Evolutionary conservation across 2,329 filamentous ascomycete species (phyloP), one percentile per base, ranked within the genome.

Genomic region (Hypoxylon sp.): DNA sequence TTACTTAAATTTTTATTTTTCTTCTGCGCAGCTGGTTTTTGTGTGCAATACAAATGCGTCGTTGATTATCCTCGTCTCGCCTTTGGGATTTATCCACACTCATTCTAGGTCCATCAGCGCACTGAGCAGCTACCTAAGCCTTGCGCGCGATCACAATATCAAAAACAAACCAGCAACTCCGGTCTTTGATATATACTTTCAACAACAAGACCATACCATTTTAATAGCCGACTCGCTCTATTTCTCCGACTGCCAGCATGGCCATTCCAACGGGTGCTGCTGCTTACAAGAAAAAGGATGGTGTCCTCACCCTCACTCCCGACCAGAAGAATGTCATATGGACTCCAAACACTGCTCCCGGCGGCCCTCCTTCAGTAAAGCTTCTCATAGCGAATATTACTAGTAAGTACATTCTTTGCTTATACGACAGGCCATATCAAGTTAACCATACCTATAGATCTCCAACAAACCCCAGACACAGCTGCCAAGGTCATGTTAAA

Each of bases 221-320:
- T 23, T 29, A 11, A 48, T 34, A 32, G 46, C 17, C 36, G 30
- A 35, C 20, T 42, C 7, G 25, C 36, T 13, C n/a, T 15, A 19
- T 36, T 12, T 7, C 29, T n/a, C 8, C n/a, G 34, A 13, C 17
- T 9, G 32, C 5, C 48, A 63, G 43, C 34, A 87, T 87, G 84
- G 74, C 80, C 19, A 71, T 79, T 56, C 84, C 83, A 42, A 81
- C 78, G 62, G 90, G 87, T 52, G 83, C 81, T 57, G 86, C 88
- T 42, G 78, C 86, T 51, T 97, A 94, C 80, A 97, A 97, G 76
- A 99, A 97, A 78, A 94, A 96, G 73, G 90, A 97, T 77, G 94
- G 94, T 69, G 83, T 83, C 54, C 76, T 99, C 65, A 83, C 84
- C 17, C 78, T 97, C 63, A 85, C 89, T 11, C 76, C 81, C 48